Base-by-base conservation (phyloP, 2,329 filamentous ascomycete species). In the Fusarium protoensiforme region DNA sequence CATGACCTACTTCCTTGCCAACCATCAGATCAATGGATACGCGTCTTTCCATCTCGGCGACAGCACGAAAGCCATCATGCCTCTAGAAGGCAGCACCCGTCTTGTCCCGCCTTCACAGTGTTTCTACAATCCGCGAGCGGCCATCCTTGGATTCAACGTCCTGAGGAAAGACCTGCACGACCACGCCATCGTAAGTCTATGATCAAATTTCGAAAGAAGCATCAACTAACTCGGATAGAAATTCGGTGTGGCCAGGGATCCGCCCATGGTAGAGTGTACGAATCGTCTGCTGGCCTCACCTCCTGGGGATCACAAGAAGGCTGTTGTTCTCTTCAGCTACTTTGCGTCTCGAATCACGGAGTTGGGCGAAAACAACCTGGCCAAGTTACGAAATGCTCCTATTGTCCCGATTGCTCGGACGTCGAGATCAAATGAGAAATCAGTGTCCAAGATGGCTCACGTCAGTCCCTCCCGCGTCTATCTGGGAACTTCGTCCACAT, bases 161-260 rank as follows among this genome's bases (percentile, higher is more conserved):
- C 84, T 99, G 36, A 88, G 90, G 69, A 88, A 85, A 56, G 93
- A 96, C 72, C 87, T 98, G n/a, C 92, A 93, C 68, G 84, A 88
- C 13, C 94, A 98, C 84, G 94, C 95, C 18, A 86, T 81, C 71
- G 85, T 86, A 80, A 78, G 84, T 75, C n/a, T n/a, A n/a, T 24
- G 5, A 33, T 31, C 31, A 73, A 69, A 51, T 5, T 14, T 39
- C 3, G 7, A 29, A 22, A 2, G 5, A n/a, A 39, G 3, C 3
- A 27, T 22, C 18, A 8, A 33, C 74, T 77, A 72, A 76, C 41
- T 22, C 41, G 14, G 11, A 35, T 43, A 88, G 63, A 96, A 96
- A 83, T 95, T 99, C 77, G 95, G 95, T 1, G 95, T 99, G 7
- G 88, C 89, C n/a, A 84, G 89, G 61, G 92, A 99, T 80, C 96